phyloP scores from a whole-genome alignment of 495 filamentous ascomycete genomes.

The Penicillium pulvis region DNA sequence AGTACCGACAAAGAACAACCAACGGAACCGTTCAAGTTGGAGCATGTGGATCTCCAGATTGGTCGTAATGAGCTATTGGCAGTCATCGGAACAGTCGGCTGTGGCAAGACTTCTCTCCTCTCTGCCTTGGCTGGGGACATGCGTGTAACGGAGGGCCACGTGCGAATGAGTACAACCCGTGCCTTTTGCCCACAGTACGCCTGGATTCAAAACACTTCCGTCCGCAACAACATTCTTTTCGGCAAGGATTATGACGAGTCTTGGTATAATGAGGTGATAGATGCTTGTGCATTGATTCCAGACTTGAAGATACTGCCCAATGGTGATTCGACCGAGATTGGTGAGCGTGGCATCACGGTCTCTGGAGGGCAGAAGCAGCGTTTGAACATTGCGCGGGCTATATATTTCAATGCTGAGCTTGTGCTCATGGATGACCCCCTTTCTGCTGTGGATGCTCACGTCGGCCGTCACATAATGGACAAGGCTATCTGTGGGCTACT shows the following conservation, averaged over 20 bases:
- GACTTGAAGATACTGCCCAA: conserved; percentile 59
- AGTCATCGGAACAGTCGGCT: conserved; percentile 88
- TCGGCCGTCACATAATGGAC: conserved; percentile 94
- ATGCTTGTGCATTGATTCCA: conserved; percentile 57
- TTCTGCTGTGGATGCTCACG: conserved; percentile 82
- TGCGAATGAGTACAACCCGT: conserved; percentile 73
- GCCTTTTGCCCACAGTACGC: conserved; percentile 95
- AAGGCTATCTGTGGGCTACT: conserved; percentile 89
- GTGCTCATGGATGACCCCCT: conserved; percentile 85
- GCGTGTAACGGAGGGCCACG: conserved; percentile 73
- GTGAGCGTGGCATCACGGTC: conserved; percentile 63
- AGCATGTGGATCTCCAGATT: conserved; percentile 71
- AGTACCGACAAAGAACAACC: conserved; percentile 55
- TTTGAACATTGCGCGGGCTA: conserved; percentile 77
- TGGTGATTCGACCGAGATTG: conserved; percentile 61
- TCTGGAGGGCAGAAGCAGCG: conserved; percentile 70
- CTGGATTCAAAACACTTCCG: conserved; percentile 93
- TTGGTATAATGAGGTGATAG: conserved; percentile 60
- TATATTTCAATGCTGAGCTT: conserved; percentile 81
- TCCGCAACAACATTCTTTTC: conserved; percentile 88
- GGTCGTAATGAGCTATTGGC: conserved; percentile 84
- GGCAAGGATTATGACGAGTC: conserved; percentile 61
- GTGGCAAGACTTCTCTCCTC: conserved; percentile 88
- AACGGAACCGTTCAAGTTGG: conserved; percentile 79
- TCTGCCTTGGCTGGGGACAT: conserved; percentile 93